Evolutionary conservation across 805 yeast species (phyloP), one percentile per base, ranked within the genome.

Genomic region (Kodamaea fukazawae): DNA sequence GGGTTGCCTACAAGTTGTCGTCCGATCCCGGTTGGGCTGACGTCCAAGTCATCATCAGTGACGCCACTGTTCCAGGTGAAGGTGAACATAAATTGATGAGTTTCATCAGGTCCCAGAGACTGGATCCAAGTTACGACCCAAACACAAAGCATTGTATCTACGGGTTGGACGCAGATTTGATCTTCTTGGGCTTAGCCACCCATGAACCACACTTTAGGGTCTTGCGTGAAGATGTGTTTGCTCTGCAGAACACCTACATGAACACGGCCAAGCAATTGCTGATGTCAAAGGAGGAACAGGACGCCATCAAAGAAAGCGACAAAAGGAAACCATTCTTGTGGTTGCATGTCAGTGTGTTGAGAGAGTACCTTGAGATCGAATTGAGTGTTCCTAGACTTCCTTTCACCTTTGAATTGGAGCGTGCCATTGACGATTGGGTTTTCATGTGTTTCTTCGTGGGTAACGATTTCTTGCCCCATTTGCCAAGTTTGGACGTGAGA

Each of bases 371-470:
- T 41, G 86, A 81, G 40, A 78, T 85, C 10, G 99, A 93, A 62
- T 71, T 93, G 35, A 71, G 70, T 41, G 78, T 85, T 20, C 86
- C 89, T 3, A 73, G 81, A 29, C 56, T 83, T 13, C 76, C 87
- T 2, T 83, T 86, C 54, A 75, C 79, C 14, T 89, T 83, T 63
- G 97, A 93, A 58, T 61, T 90, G 39, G 99, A 93, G 65, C 73
- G 99, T 43, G 97, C 98, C 2, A 83, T 93, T 45, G 99, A 93
- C 58, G 99, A 93, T 64, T 93, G 99, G 99, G 88, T 93, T 11
- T 93, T 93, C 51, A 84, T 93, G 90, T 91, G 98, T 75, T 93
- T 93, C 70, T 93, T 93, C 58, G 95, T 91, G 48, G 99, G 99
- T 63, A 93, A 93, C 58, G 99, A 93, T 78, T 93, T 93, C 73